Percentiles rank a stretch among this genome's conserved stretches.
Evolutionary conservation across 805 yeast genomes (phyloP).

Genomic region (Candida succiphila): DNA sequence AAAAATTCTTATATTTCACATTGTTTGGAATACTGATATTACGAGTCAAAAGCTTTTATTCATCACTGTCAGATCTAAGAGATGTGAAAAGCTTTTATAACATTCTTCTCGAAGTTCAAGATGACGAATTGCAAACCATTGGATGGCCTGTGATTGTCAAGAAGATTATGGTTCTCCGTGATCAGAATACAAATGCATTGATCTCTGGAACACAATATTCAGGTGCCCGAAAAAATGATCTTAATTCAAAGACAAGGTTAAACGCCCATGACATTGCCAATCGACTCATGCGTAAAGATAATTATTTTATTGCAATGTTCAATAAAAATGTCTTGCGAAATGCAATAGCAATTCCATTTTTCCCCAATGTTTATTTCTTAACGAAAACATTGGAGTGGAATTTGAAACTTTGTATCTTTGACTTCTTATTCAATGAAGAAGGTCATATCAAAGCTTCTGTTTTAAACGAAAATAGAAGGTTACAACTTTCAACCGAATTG

Average conservation of each 20-base stretch:
- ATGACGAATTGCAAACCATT: constrained; percentile 82
- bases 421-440: constrained; percentile 70
- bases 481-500: constrained; percentile 57
- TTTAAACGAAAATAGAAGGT: constrained; percentile 61
- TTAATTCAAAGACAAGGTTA: constrained; percentile 61
- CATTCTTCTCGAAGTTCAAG: constrained; percentile 59
- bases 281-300: constrained; percentile 90
- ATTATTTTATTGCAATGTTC: constrained; percentile 82
- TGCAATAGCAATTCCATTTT: constrained; percentile 32
- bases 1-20: constrained; percentile 54
- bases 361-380: constrained; percentile 27
- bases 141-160: constrained; percentile 86
- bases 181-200: constrained; percentile 76
- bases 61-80: constrained; percentile 54
- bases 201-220: constrained; percentile 27
- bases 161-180: constrained; percentile 62
- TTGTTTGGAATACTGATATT: constrained; percentile 44
- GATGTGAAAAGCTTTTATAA: constrained; percentile 75
- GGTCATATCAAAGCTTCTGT: constrained; percentile 74
- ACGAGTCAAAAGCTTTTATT: constrained; percentile 42
- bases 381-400: constrained; percentile 95
- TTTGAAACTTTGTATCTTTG: constrained; percentile 76
- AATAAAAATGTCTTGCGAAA: constrained; percentile 69
- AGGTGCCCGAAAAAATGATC: constrained; percentile 31
- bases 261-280: constrained; percentile 95